phyloP scores from a whole-genome alignment of 352 stramenopile species.

The Pythium myriotylum region DNA sequence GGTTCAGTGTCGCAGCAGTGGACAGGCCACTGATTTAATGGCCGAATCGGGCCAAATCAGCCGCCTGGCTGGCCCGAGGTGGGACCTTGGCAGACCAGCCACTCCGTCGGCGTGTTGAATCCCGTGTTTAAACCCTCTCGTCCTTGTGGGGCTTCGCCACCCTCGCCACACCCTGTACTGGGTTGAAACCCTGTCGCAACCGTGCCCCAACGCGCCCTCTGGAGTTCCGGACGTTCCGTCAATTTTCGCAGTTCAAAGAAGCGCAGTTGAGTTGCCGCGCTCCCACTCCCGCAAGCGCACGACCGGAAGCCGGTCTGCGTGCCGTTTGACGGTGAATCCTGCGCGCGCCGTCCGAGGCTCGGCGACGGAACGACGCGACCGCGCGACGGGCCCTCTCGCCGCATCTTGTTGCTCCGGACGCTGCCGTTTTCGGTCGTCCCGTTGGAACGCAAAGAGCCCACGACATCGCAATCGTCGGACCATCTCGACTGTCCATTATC shows the following conservation, averaged over 20 bases:
- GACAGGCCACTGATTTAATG: background rate
- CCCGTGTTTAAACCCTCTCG: background rate
- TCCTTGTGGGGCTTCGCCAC: too few species aligned
- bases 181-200: conserved; percentile 3
- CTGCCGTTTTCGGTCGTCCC: background rate
- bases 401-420: conserved; percentile 17
- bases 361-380: conserved; percentile 10
- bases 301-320: background rate
- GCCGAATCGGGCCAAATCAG: background rate
- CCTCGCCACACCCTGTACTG: too few species aligned
- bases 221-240: conserved; percentile 16
- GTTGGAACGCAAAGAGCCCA: background rate
- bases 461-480: conserved; percentile 7
- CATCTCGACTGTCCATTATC: conserved; percentile 3
- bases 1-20: too few species aligned
- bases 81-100: background rate
- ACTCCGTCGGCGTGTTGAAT: background rate
- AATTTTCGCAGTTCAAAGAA: conserved; percentile 16
- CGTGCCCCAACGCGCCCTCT: background rate
- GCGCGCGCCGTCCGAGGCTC: conserved; percentile 1
- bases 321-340: conserved; percentile 2
- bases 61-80: background rate
- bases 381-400: conserved; percentile 10
- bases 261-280: conserved; percentile 6
- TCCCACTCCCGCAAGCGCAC: conserved; percentile 6